These are phyloP conservation scores for Macrophomina pseudophaseolina DNA, from an alignment of 2,329 filamentous ascomycete species.

Conservation along the genomic window DNA sequence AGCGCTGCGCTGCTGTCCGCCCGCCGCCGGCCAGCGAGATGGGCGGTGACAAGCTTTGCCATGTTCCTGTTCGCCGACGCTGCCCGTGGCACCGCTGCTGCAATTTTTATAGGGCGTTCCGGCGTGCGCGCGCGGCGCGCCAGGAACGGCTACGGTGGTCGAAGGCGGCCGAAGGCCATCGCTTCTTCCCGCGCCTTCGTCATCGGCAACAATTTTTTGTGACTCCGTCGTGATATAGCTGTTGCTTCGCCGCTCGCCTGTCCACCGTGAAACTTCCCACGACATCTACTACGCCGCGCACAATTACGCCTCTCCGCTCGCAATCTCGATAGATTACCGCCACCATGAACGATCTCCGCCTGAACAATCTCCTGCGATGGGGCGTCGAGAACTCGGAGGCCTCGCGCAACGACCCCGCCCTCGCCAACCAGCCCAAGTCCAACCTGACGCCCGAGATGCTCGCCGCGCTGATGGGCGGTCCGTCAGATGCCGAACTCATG, in stretches of 20 bases:
- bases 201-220: slow-evolving; percentile 26
- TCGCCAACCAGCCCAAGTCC: slow-evolving; percentile 37
- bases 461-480: slow-evolving; percentile 77
- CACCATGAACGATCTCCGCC: slow-evolving; percentile 62
- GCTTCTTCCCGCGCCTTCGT: slow-evolving; percentile 27
- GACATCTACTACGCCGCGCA: background rate
- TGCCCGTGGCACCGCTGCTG: background rate
- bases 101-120: background rate
- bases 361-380: slow-evolving; percentile 84
- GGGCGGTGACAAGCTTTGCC: slow-evolving; percentile 8
- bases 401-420: slow-evolving; percentile 42
- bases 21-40: slow-evolving; percentile 7
- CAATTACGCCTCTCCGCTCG: background rate
- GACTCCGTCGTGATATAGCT: slow-evolving; percentile 1
- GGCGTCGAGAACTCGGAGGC: slow-evolving; percentile 67
- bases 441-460: slow-evolving; percentile 72
- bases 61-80: slow-evolving; percentile 1
- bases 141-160: slow-evolving; percentile 10
- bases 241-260: slow-evolving; percentile 11
- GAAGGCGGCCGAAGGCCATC: slow-evolving; percentile 32
- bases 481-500: slow-evolving; percentile 93
- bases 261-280: background rate
- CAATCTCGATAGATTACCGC: slow-evolving; percentile 17
- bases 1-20: slow-evolving; percentile 13
- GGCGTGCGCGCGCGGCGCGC: slow-evolving; percentile 1